Base-by-base conservation (phyloP, 768 basidiomycete genomes). In the Filobasidium floriforme region DNA sequence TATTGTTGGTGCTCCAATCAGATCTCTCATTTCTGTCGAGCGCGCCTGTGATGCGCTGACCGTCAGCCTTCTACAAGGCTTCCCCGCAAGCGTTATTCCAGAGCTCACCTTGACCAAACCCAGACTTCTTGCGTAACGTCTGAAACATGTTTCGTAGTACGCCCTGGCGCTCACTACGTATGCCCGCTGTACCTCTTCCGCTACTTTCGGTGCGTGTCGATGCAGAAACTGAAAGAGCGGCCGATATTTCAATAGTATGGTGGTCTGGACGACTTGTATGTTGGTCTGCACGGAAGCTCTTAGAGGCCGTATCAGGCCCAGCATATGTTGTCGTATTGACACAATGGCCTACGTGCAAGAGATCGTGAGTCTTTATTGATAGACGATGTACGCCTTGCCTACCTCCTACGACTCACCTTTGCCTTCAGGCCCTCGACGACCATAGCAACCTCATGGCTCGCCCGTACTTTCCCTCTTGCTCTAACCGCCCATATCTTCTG, bases 91-190 rank as follows among this genome's bases (percentile, higher is more conserved):
- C 46, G 12, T 18, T 49, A 3, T 18, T 12, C 14, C 43, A 19
- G 10, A 22, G 43, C 62, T 60, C 29, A 63, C 67, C 57, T 49
- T 46, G 26, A 98, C 83, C 79, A 82, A 85, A 41, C 86, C 84
- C 57, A 99, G 81, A 73, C 87, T 88, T 54, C 96, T 83, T 26
- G 87, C 83, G 76, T 98, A 99, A 51, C 96, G 81, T 68, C 96
- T 82, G 76, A 97, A 93, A 0, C 88, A 90, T 24, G 96, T 98
- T 80, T 99, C 96, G 67, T 92, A 97, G 76, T 96, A 99, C 24
- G 89, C 84, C 46, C 92, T 86, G 15, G 89, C 88, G 29, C 89
- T 85, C 41, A 84, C 84, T 32, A 88, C 80, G 76, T 99, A 99
- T 1, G 89, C 87, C 61, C 90, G 82, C 75, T 92, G 91, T 26